Evolutionary conservation across 495 filamentous ascomycete species (phyloP).

Genomic region (Xeromyces bisporus): DNA sequence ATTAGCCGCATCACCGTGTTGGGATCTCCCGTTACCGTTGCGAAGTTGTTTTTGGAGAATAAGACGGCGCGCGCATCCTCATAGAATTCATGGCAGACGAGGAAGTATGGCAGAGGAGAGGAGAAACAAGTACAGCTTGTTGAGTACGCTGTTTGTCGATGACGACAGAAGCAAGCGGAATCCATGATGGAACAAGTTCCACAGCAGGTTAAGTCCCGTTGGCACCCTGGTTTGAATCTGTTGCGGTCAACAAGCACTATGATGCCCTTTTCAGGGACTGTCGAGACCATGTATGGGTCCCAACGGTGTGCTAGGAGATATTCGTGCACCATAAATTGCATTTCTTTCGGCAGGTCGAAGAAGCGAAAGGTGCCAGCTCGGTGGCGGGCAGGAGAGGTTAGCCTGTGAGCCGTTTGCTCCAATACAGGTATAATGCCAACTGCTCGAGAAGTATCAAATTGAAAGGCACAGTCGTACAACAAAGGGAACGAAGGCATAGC

Average conservation of each 20-base stretch:
- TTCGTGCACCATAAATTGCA: conserved; percentile 13
- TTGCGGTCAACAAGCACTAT: conserved; percentile 7
- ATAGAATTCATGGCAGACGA: conserved; percentile 11
- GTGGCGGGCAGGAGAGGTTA: conserved; percentile 5
- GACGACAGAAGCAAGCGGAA: conserved; percentile 11
- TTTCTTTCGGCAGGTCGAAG: conserved; percentile 12
- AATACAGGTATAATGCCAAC: conserved; percentile 7
- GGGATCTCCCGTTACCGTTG: conserved; percentile 9
- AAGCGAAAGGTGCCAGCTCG: conserved; percentile 7
- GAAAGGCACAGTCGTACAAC: conserved; percentile 9
- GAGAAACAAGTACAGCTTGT: conserved; percentile 11
- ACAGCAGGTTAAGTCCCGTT: conserved; percentile 7
- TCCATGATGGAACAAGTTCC: conserved; percentile 9
- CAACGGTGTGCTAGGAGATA: conserved; percentile 5
- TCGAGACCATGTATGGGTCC: conserved; percentile 5
- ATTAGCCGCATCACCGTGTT: conserved; percentile 8
- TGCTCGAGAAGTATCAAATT: conserved; percentile 5
- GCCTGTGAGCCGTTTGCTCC: conserved; percentile 6
- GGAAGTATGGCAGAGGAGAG: conserved; percentile 14
- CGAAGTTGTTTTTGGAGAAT: conserved; percentile 12
- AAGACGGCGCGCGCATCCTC: conserved; percentile 9
- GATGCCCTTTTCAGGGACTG: conserved; percentile 2
- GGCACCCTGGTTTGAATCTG: background rate
- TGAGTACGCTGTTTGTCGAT: conserved; percentile 9
- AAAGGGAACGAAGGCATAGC: conserved; percentile 7